A percentile compares a stretch with the other conserved stretches of the same genome.
phyloP scores from a whole-genome alignment of 352 stramenopile genomes.

The Pythium aristosporum region DNA sequence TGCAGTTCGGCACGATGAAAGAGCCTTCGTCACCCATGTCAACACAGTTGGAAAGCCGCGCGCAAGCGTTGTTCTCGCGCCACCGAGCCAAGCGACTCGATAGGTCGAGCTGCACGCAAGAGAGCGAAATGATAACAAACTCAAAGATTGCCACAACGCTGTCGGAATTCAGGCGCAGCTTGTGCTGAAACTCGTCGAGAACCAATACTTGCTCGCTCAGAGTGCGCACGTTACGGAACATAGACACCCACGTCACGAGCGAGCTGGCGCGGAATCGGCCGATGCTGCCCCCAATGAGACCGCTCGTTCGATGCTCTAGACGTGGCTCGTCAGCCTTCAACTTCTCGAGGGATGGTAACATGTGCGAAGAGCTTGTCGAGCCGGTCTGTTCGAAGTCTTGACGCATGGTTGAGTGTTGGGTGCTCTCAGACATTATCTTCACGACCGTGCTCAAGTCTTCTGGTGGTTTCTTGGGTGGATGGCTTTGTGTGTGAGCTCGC shows the following conservation, averaged over 20 bases:
- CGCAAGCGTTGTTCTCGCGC: slow-evolving; percentile 54
- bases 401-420: too few relatives aligned
- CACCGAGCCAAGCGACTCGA: slow-evolving; percentile 38
- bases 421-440: too few relatives aligned
- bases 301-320: background rate
- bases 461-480: too few relatives aligned
- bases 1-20: slow-evolving; percentile 34
- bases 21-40: slow-evolving; percentile 38
- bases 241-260: slow-evolving; percentile 19
- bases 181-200: slow-evolving; percentile 41
- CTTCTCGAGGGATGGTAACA: background rate
- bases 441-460: too few relatives aligned
- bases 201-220: slow-evolving; percentile 9
- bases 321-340: background rate
- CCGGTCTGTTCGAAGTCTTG: background rate
- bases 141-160: slow-evolving; percentile 39
- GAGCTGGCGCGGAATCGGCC: slow-evolving; percentile 19
- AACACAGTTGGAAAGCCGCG: slow-evolving; percentile 25
- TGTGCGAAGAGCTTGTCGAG: background rate
- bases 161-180: slow-evolving; percentile 39
- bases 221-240: slow-evolving; percentile 15
- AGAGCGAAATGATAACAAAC: slow-evolving; percentile 43
- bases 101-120: slow-evolving; percentile 40
- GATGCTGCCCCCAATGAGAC: background rate
- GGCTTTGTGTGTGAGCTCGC: too few relatives aligned